Evolutionary conservation across 2,329 filamentous ascomycete species (phyloP).

Genomic region (Thelonectria discophora): DNA sequence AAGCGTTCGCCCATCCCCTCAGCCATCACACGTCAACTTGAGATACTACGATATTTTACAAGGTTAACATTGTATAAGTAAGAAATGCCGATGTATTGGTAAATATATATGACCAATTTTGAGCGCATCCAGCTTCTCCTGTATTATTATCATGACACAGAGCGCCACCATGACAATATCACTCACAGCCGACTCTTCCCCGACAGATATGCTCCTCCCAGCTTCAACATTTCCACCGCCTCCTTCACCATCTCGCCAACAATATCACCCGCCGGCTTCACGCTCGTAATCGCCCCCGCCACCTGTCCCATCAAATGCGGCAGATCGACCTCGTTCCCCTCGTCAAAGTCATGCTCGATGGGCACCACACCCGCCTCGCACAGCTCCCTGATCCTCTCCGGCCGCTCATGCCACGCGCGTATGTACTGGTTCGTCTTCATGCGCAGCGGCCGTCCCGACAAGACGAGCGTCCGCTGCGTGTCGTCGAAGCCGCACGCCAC

Average conservation of each 20-base stretch:
- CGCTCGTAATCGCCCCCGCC: conserved; percentile 76
- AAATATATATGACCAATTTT: no score
- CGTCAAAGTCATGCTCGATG: conserved; percentile 82
- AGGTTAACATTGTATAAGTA: no score
- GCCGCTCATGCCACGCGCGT: conserved; percentile 78
- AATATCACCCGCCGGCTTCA: conserved; percentile 85
- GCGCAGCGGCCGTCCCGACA: conserved; percentile 83
- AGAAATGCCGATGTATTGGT: no score
- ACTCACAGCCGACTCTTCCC: conserved; percentile 55
- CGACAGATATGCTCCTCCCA: conserved; percentile 68
- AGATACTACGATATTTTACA: no score
- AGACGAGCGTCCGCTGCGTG: conserved; percentile 82
- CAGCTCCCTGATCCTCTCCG: conserved; percentile 77
- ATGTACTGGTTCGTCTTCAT: conserved; percentile 87
- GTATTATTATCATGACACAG: background rate
- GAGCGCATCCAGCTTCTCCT: no score
- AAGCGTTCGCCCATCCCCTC: no score
- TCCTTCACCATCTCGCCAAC: conserved; percentile 90
- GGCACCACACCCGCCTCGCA: conserved; percentile 82
- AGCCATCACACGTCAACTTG: no score
- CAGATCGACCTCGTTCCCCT: conserved; percentile 82
- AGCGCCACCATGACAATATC: background rate
- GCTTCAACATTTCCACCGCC: conserved; percentile 73
- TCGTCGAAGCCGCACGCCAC: conserved; percentile 81
- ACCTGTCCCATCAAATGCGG: conserved; percentile 97